Evolutionary conservation across 176 grass and related monocot species (phyloP).

Genomic region (Neostapfia colusana): DNA sequence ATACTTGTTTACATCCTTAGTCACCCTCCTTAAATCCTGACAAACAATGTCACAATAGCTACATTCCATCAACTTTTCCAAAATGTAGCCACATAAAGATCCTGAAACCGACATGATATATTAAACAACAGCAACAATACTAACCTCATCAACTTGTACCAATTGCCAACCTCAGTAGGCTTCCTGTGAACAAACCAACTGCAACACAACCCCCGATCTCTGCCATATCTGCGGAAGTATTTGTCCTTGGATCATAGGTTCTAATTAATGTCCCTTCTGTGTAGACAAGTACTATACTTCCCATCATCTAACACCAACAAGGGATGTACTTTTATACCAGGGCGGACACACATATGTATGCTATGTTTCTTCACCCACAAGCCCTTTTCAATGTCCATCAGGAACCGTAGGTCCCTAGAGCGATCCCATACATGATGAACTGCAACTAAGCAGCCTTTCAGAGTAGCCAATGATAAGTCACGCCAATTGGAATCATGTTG

Average conservation of each 20-base stretch:
- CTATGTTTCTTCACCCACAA: not conserved
- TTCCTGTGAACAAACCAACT: slow-evolving; percentile 5
- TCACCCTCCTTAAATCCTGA: too few species aligned
- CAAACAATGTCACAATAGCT: too few species aligned
- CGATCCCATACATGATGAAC: not conserved
- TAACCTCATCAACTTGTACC: not conserved
- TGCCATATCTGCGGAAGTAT: not conserved
- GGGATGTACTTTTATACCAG: not conserved
- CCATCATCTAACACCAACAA: not conserved
- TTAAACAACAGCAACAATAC: too few species aligned
- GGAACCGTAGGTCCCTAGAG: not conserved
- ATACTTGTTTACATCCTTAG: too few species aligned
- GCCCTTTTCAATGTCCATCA: not conserved
- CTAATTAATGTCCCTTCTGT: not conserved
- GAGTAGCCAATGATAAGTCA: not conserved
- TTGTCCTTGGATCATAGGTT: not conserved
- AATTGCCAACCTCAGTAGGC: not conserved
- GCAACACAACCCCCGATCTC: not conserved
- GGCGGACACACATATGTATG: not conserved
- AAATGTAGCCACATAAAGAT: too few species aligned
- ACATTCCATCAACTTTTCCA: too few species aligned
- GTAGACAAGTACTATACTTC: not conserved
- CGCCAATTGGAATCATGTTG: not conserved
- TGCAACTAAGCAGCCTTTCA: not conserved
- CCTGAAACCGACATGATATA: too few species aligned